Evolutionary conservation across 2,329 filamentous ascomycete species (phyloP).

Genomic region (Laburnicola sp.): DNA sequence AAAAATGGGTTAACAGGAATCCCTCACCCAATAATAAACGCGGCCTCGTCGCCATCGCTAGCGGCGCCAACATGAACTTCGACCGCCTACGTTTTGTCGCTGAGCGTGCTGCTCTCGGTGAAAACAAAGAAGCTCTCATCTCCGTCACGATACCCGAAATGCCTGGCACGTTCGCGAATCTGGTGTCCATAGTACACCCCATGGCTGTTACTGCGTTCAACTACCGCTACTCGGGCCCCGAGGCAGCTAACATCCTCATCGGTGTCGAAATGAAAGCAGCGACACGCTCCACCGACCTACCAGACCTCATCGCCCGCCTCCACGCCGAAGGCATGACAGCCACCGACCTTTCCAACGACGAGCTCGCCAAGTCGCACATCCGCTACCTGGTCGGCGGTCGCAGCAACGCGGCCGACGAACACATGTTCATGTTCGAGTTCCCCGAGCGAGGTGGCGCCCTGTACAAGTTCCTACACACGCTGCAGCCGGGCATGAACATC

Average conservation of each 20-base stretch:
- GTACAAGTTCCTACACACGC: constrained; percentile 82
- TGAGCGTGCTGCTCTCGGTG: constrained; percentile 88
- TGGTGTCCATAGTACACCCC: constrained; percentile 82
- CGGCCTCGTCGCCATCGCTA: constrained; percentile 82
- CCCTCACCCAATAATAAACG: constrained; percentile 74
- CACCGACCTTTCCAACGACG: constrained; percentile 81
- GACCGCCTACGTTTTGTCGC: constrained; percentile 95
- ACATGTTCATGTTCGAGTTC: constrained; percentile 95
- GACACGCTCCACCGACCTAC: constrained; percentile 72
- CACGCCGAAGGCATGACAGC: constrained; percentile 70
- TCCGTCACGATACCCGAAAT: constrained; percentile 84
- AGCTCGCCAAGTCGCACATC: constrained; percentile 89
- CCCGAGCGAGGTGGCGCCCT: constrained; percentile 92
- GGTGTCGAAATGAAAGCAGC: constrained; percentile 79
- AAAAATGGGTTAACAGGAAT: constrained; percentile 87
- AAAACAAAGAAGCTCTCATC: constrained; percentile 90
- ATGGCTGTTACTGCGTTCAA: constrained; percentile 94
- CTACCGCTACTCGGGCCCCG: constrained; percentile 77
- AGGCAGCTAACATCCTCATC: constrained; percentile 80
- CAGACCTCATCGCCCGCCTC: constrained; percentile 71
- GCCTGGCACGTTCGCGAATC: constrained; percentile 86
- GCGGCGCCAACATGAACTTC: constrained; percentile 99
- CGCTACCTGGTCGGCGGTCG: constrained; percentile 90
- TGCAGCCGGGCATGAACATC: constrained; percentile 91
- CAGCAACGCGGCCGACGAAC: constrained; percentile 74